A percentile compares a stretch with the other conserved stretches of the same genome.
Evolutionary conservation across 768 basidiomycete genomes (phyloP).

Genomic region (Tulasnella sp.): DNA sequence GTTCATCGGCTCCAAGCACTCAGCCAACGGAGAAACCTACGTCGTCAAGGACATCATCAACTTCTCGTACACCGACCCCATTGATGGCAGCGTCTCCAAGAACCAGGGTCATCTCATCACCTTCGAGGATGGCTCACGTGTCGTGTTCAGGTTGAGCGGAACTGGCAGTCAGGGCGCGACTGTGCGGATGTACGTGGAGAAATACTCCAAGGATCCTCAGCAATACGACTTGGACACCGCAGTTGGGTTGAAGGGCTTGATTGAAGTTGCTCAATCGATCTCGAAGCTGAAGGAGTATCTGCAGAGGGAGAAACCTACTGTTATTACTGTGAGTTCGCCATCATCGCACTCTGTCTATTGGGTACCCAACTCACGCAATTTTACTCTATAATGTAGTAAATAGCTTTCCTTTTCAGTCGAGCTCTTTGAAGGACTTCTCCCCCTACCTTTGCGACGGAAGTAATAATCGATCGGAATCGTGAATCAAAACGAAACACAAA

Average conservation of each 20-base stretch:
- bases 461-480: too few species aligned
- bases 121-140: constrained; percentile 84
- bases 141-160: constrained; percentile 92
- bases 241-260: constrained; percentile 86
- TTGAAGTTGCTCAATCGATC: constrained; percentile 84
- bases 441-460: too few species aligned
- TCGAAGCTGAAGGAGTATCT: constrained; percentile 80
- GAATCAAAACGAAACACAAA: too few species aligned
- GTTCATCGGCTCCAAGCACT: constrained; percentile 53
- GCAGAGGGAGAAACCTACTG: constrained; percentile 83
- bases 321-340: constrained; percentile 56
- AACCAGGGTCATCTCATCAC: constrained; percentile 94
- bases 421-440: too few species aligned
- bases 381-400: too few species aligned
- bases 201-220: constrained; percentile 53
- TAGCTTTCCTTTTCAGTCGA: too few species aligned
- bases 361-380: too few species aligned
- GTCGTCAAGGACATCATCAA: constrained; percentile 66
- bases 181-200: constrained; percentile 91
- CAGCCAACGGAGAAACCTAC: constrained; percentile 62
- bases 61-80: constrained; percentile 98
- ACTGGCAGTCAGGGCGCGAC: constrained; percentile 96
- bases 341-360: too few species aligned
- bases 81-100: constrained; percentile 82
- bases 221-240: constrained; percentile 47